These are phyloP conservation scores for Tylopilus microsporus DNA, from an alignment of 1,284 basidiomycete genomes.

Conservation along the genomic window DNA sequence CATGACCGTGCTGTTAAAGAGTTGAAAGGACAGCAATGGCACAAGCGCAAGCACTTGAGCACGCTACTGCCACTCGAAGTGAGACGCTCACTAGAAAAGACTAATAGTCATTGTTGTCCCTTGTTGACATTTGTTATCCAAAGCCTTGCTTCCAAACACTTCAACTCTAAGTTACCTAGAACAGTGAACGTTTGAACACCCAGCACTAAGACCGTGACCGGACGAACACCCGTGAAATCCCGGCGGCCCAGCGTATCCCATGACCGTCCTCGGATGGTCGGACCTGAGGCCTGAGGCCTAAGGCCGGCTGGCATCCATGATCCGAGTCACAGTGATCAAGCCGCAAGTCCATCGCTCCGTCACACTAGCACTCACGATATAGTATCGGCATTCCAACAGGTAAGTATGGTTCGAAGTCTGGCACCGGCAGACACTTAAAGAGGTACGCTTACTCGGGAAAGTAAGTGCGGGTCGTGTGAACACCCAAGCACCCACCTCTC, in stretches of 20 bases:
- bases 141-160: conserved; percentile 22
- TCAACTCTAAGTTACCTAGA: background rate
- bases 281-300: background rate
- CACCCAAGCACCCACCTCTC: background rate
- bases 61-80: conserved; percentile 6
- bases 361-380: background rate
- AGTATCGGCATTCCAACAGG: too few relatives aligned
- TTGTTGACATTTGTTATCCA: conserved; percentile 29
- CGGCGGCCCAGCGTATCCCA: background rate
- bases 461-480: background rate
- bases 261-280: too few relatives aligned
- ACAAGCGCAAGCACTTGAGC: conserved; percentile 16
- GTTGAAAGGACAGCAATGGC: conserved; percentile 10
- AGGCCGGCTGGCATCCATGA: too few relatives aligned
- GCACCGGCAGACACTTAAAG: too few relatives aligned
- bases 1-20: conserved; percentile 35
- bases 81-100: conserved; percentile 21
- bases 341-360: background rate
- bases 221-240: background rate
- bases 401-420: too few relatives aligned
- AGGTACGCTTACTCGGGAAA: background rate
- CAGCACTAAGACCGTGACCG: background rate
- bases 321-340: too few relatives aligned
- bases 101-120: conserved; percentile 25
- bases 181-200: background rate